Evolutionary conservation across 2,329 filamentous ascomycete species (phyloP), one percentile per base, ranked within the genome.

Genomic region (Fonsecaea nubica): DNA sequence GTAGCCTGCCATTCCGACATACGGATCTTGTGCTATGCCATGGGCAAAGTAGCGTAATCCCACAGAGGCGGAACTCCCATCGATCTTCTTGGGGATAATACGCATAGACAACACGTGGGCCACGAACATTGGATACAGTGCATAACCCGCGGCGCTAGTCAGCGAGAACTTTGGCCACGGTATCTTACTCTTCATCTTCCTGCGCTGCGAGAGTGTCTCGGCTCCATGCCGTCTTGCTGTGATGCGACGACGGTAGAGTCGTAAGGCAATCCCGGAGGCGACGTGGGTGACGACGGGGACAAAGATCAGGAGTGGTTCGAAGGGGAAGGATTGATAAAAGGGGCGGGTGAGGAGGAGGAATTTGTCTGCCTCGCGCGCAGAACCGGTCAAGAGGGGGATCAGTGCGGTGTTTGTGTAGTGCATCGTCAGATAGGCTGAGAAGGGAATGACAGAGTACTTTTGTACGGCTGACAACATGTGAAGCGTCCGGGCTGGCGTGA

Each of bases 281-380:
- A 97, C 83, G 77, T 98, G 94, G 2, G 89, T 86, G 65, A 89
- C 77, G 25, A 96, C 82, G 1, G 94, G 93, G 1, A 92, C 78
- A 52, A 85, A 88, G 67, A 98, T 87, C 68, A 98, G 84, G 21
- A 96, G 80, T 3, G 92, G 92, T 76, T 97, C 93, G 59, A 90
- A 84, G 15, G 92, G 81, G 1, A 90, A 85, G 0, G 92, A 93
- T 78, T 97, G 94, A 82, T 98, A 98, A 77, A 95, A 89, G 57
- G 96, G 93, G 68, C 94, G 88, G 33, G 93, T 93, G 77, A 97
- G 91, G 70, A 98, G 89, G 57, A 98, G 88, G 78, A 93, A 96
- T 58, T 88, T 89, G 76, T 97, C 93, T 67, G 91, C 91, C 60
- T 88, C 86, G 8, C 89, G 81, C 6, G 95, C 86, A 54, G 90